Base-by-base conservation (phyloP, 2,329 filamentous ascomycete genomes). In the Escovopsis sp. region DNA sequence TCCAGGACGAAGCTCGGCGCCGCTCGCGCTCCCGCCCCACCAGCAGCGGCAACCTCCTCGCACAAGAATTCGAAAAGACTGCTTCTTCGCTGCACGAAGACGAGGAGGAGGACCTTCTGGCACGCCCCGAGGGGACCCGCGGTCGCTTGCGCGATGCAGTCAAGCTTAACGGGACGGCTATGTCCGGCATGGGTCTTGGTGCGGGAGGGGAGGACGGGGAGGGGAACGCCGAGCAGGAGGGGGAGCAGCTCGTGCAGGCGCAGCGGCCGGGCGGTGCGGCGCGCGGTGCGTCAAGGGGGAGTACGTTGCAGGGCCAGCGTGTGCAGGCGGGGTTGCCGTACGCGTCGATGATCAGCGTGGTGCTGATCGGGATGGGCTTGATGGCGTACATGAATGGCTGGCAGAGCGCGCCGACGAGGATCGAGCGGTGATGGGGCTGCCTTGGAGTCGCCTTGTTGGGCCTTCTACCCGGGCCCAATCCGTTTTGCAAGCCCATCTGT, bases 311-410 rank as follows among this genome's bases (percentile, higher is more conserved):
- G 38, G 63, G 68, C 32, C 59, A 57, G 43, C 62, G 53, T 34
- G 49, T 69, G 38, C 47, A 57, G 28, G 53, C 76, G 31, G 67
- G 70, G 37, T 64, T 82, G 39, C 83, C 83, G 13, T 88, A 87
- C 50, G 78, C 79, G 28, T 86, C 80, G 2, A 85, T 88, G 71
- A 58, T 90, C 31, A 79, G 83, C 10, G 83, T 90, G 23, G 82
- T 90, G 18, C 57, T 90, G 37, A 62, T 90, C 41, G 83, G 83
- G 23, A 79, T 90, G 61, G 80, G 83, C 12, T 55, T 90, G 43
- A 90, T 90, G 83, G 81, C 80, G 29, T 87, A 86, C 56, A 67
- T 90, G 46, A 90, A 90, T 50, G 79, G 79, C 35, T 88, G 81
- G 81, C 79, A 85, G 47, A 28, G 49, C 16, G 48, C 55, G 35